Percentiles rank a stretch among this genome's conserved stretches.
Evolutionary conservation across 169 alveolate species (phyloP).

Genomic region (Babesia ovata): DNA sequence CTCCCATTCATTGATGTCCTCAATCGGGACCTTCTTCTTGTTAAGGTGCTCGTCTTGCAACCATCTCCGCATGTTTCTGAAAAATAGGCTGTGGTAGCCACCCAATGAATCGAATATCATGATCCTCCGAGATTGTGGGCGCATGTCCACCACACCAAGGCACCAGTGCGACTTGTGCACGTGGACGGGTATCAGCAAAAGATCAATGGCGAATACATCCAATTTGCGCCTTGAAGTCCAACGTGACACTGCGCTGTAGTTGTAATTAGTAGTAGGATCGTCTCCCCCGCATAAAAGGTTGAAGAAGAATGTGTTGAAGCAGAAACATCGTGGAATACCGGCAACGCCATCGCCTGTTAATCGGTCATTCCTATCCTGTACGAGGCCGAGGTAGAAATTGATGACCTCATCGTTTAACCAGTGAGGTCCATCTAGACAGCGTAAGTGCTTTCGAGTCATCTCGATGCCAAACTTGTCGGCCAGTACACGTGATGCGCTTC

Average conservation of each 20-base stretch:
- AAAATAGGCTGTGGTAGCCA: constrained; percentile 57
- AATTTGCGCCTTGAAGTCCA: constrained; percentile 85
- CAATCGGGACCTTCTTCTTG: constrained; percentile 49
- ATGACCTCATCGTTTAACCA: constrained; percentile 90
- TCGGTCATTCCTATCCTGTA: constrained; percentile 80
- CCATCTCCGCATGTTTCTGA: constrained; percentile 68
- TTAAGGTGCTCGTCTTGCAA: constrained; percentile 79
- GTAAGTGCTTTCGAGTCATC: constrained; percentile 52
- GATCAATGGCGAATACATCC: constrained; percentile 79
- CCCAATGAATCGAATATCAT: constrained; percentile 80
- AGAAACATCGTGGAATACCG: constrained; percentile 69
- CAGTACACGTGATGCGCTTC: constrained; percentile 7
- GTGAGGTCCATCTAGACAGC: constrained; percentile 75
- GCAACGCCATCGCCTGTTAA: constrained; percentile 15
- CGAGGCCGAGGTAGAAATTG: constrained; percentile 82
- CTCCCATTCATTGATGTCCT: constrained; percentile 52
- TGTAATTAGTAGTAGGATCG: constrained; percentile 49
- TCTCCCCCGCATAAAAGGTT: constrained; percentile 71
- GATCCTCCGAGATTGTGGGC: constrained; percentile 68
- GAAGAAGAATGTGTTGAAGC: constrained; percentile 85
- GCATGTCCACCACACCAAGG: constrained; percentile 83
- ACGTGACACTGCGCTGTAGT: constrained; percentile 80
- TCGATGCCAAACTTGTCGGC: constrained; percentile 57
- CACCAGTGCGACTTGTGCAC: constrained; percentile 85
- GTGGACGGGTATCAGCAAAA: constrained; percentile 83